Base-by-base conservation (phyloP, 305 asterid species). In the Solanum chacoense region DNA sequence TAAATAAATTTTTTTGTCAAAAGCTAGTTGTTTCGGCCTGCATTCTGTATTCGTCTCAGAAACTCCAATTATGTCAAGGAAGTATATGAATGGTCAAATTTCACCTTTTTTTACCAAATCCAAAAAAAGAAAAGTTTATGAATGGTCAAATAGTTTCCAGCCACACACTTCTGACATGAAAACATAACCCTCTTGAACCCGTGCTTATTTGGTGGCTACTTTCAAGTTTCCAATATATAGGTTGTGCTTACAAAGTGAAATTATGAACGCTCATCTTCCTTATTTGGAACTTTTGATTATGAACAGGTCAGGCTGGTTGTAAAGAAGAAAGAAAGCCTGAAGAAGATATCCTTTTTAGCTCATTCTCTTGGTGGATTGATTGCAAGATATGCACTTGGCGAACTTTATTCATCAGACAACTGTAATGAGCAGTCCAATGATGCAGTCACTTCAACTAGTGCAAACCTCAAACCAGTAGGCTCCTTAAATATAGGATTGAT, bases 291-390 rank as follows among this genome's bases (percentile, higher is more conserved):
- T 72, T 88, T 76, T 31, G 87, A 85, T 65, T 89, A 55, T 91
- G 75, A 84, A 89, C 94, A 97, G 99, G 98, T 97, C 84, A 87
- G 88, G 92, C 92, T 94, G 89, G 91, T 97, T 71, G 99, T 96
- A 91, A 93, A 93, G 89, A 94, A 90, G 88, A 93, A 93, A 37
- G 93, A 92, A 89, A 92, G 95, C 91, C 91, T 97, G 22, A 94
- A 87, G 89, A 95, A 89, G 94, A 96, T 97, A 90, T 97, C 99
- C 28, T 95, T 97, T 93, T 90, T 97, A 92, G 96, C 98, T 67
- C 99, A 97, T 95, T 97, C 99, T 88, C 98, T 97, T 86, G 99
- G 99, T 90, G 99, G 99, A 89, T 90, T 97, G 89, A 94, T 97
- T 91, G 98, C 99, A 79, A 95, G 99, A 97, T 94, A 95, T 85